Percentiles rank a stretch among this genome's conserved stretches.
Evolutionary conservation across 1,284 basidiomycete genomes (phyloP).

Genomic region (Rhodotorula sp.): DNA sequence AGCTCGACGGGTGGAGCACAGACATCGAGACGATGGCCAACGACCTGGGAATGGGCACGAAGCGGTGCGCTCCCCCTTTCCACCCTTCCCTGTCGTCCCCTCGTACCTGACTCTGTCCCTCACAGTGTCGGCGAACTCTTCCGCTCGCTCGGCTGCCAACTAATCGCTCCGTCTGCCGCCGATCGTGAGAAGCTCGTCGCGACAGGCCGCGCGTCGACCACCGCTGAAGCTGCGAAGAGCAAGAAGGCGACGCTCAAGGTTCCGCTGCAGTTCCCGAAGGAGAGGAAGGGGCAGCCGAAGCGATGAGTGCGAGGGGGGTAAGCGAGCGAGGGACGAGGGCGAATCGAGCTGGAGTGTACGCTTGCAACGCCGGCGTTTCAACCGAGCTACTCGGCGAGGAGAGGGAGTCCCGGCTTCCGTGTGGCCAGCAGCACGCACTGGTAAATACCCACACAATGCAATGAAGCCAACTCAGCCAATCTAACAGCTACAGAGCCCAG

Average conservation of each 20-base stretch:
- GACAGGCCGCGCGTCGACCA: slow-evolving; percentile 14
- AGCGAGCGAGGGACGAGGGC: background rate
- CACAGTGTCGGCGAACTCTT: slow-evolving; percentile 47
- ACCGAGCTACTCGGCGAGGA: too few species aligned
- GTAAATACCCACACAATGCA: too few species aligned
- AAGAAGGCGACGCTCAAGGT: slow-evolving; percentile 70
- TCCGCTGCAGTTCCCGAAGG: slow-evolving; percentile 75
- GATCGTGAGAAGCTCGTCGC: slow-evolving; percentile 51
- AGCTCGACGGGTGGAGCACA: slow-evolving; percentile 70
- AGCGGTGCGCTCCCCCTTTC: slow-evolving; percentile 55
- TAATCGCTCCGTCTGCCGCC: slow-evolving; percentile 59
- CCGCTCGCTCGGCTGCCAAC: slow-evolving; percentile 63
- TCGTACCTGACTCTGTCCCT: background rate
- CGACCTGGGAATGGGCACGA: slow-evolving; percentile 65
- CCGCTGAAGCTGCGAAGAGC: slow-evolving; percentile 45
- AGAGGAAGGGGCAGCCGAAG: slow-evolving; percentile 49
- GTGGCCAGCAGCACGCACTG: background rate
- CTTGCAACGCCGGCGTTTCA: background rate
- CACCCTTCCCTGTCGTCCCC: background rate
- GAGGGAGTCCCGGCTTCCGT: background rate
- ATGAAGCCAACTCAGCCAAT: too few species aligned
- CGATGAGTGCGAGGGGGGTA: slow-evolving; percentile 37
- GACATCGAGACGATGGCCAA: slow-evolving; percentile 66
- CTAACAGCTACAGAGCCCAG: background rate
- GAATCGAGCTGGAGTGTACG: background rate